These are phyloP conservation scores for Stagonosporopsis rhizophila DNA, from an alignment of 2,329 filamentous ascomycete species.

Conservation along the genomic window DNA sequence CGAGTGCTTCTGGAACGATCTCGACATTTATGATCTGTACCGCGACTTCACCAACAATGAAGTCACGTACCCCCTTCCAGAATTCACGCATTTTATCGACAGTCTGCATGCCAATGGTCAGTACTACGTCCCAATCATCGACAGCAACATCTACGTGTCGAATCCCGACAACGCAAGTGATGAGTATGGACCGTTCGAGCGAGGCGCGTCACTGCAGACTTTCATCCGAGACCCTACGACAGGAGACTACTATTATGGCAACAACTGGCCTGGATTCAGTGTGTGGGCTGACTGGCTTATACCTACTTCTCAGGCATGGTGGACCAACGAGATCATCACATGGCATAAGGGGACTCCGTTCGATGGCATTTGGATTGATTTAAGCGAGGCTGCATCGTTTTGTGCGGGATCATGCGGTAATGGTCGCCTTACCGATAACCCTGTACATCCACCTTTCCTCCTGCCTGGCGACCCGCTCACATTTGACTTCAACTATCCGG, in stretches of 20 bases:
- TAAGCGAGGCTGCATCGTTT: slow-evolving; percentile 65
- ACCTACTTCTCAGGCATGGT: slow-evolving; percentile 63
- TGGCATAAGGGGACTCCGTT: slow-evolving; percentile 60
- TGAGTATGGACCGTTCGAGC: slow-evolving; percentile 55
- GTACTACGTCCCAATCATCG: slow-evolving; percentile 65
- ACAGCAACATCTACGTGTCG: slow-evolving; percentile 70
- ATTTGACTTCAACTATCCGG: slow-evolving; percentile 66
- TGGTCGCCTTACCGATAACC: slow-evolving; percentile 67
- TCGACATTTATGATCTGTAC: slow-evolving; percentile 52
- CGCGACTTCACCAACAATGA: slow-evolving; percentile 64
- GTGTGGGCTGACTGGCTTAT: slow-evolving; percentile 66
- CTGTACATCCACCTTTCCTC: slow-evolving; percentile 67
- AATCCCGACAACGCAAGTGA: slow-evolving; percentile 72
- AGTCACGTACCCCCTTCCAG: slow-evolving; percentile 56
- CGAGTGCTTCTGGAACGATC: slow-evolving; percentile 49
- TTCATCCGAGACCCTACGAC: slow-evolving; percentile 59
- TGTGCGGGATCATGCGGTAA: slow-evolving; percentile 74
- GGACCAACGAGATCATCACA: slow-evolving; percentile 57
- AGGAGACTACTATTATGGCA: slow-evolving; percentile 58
- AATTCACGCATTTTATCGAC: slow-evolving; percentile 57
- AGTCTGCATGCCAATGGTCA: slow-evolving; percentile 60
- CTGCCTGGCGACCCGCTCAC: slow-evolving; percentile 69
- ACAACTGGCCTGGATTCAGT: slow-evolving; percentile 63
- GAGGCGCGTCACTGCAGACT: slow-evolving; percentile 53
- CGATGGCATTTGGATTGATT: slow-evolving; percentile 65